These are phyloP conservation scores for Leucoagaricus sp. DNA, from an alignment of 1,284 basidiomycete species.

Conservation along the genomic window DNA sequence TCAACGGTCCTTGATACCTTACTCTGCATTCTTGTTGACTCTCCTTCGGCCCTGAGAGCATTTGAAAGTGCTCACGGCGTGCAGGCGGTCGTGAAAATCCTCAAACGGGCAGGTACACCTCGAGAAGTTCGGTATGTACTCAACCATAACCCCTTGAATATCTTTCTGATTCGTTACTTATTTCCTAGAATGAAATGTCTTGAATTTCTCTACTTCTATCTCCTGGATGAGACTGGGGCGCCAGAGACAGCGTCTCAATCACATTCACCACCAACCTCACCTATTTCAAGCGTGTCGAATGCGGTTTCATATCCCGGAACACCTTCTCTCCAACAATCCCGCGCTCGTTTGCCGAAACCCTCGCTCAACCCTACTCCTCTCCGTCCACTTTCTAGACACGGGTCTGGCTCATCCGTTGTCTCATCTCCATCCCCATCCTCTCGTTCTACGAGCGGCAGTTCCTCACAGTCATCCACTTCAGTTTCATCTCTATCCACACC, in stretches of 20 bases:
- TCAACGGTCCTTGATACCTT: conserved; percentile 80
- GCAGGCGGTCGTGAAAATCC: conserved; percentile 77
- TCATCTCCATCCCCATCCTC: conserved; percentile 30
- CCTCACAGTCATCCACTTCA: conserved; percentile 43
- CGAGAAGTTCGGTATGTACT: conserved; percentile 76
- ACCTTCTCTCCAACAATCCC: conserved; percentile 35
- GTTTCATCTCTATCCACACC: conserved; percentile 42
- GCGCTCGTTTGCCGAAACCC: conserved; percentile 33
- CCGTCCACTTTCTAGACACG: conserved; percentile 34
- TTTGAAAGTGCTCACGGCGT: conserved; percentile 80
- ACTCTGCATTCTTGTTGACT: conserved; percentile 83
- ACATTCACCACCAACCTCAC: conserved; percentile 7
- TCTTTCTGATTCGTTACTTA: background rate
- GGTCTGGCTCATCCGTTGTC: conserved; percentile 35
- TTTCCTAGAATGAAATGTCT: conserved; percentile 84
- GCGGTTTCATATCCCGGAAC: conserved; percentile 21
- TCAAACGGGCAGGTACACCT: conserved; percentile 80
- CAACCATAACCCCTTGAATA: too few species aligned
- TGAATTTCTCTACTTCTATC: conserved; percentile 91
- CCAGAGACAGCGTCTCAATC: background rate
- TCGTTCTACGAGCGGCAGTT: conserved; percentile 37
- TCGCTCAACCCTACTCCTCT: conserved; percentile 31
- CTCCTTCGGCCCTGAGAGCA: conserved; percentile 64
- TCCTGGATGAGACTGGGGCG: conserved; percentile 71
- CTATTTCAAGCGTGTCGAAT: conserved; percentile 13